Base-by-base conservation (phyloP, 176 grass and related monocot genomes). In the Lolium multiflorum region DNA sequence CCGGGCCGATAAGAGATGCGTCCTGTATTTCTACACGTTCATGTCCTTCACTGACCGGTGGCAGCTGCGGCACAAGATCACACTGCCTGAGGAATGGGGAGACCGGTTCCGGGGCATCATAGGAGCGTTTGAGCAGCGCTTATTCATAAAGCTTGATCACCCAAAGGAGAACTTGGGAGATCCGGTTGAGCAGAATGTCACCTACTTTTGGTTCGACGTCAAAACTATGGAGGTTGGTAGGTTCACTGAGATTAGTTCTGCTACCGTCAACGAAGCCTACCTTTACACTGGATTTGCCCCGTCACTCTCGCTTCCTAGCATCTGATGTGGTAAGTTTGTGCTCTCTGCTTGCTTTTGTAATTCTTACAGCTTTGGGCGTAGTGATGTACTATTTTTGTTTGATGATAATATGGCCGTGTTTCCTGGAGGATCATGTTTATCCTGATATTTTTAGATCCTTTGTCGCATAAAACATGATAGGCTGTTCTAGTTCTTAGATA, bases 91-190 rank as follows among this genome's bases (percentile, higher is more conserved):
- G 52, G 88, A 90, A 64, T 90, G 88, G 88, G 88, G 83, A 5
- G 85, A 90, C 60, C 83, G 83, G 50, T 90, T 90, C 47, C 76
- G 88, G 25, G 88, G 88, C 43, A 90, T 90, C 54, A 86, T 82
- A 55, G 88, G 88, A 46, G 71, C 72, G 20, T 59, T 65, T 5
- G 72, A 90, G 54, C 79, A 28, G 2, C 70, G 25, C 72, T 72
- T 86, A 20, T 86, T 86, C 37, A 55, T 90, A 78, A 90, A 90
- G 64, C 21, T 90, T 8, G 88, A 90, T 63, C 72, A 90, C 28
- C 54, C 72, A 15, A 90, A 82, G 79, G 71, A 90, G n/a, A 86
- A 54, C 54, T 81, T 82, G 21, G 47, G 75, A 24, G 88, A 90
- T 64, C 83, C 85, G 15, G 68, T 82, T 54, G 72, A 78, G 44